Conservation (phyloP, 1,284 basidiomycete species). For the Athelia psychrophila region DNA sequence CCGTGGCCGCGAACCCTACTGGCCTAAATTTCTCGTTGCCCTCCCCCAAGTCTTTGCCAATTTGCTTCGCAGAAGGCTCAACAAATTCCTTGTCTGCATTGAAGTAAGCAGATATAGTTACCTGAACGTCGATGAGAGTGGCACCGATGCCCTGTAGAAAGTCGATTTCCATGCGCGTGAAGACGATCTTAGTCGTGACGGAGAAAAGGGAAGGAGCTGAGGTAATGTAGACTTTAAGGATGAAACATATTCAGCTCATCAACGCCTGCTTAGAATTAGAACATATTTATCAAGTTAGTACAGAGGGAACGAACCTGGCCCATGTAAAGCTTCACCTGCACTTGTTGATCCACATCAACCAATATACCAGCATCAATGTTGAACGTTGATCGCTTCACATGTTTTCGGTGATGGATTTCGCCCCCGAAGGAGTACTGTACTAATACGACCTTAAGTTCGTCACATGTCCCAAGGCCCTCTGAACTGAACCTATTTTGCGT, state of each 20-base stretch:
- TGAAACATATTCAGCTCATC: constrained; percentile 82
- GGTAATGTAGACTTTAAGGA: constrained; percentile 77
- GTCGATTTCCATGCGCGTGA: constrained; percentile 65
- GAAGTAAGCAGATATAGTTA: constrained; percentile 43
- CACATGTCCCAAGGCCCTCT: too few relatives aligned
- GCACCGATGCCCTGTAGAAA: constrained; percentile 74
- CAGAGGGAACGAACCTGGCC: constrained; percentile 49
- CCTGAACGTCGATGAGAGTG: constrained; percentile 60
- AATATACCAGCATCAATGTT: constrained; percentile 44
- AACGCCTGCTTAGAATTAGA: constrained; percentile 53
- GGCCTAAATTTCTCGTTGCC: constrained; percentile 6
- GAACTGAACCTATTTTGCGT: too few relatives aligned
- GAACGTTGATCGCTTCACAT: constrained; percentile 21
- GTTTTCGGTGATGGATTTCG: constrained; percentile 39
- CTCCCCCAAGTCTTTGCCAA: constrained; percentile 19
- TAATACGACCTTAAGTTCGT: too few relatives aligned
- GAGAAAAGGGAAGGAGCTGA: constrained; percentile 21
- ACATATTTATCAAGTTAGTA: background rate
- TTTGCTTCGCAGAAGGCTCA: constrained; percentile 24
- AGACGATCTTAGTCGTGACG: constrained; percentile 30
- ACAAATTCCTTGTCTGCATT: constrained; percentile 12
- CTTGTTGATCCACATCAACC: constrained; percentile 67
- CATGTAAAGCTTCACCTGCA: constrained; percentile 77
- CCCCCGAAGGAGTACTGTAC: constrained; percentile 35
- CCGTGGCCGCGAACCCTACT: constrained; percentile 17